phyloP scores from a whole-genome alignment of 148 eudicot species.

The Salicornia ramosissima region DNA sequence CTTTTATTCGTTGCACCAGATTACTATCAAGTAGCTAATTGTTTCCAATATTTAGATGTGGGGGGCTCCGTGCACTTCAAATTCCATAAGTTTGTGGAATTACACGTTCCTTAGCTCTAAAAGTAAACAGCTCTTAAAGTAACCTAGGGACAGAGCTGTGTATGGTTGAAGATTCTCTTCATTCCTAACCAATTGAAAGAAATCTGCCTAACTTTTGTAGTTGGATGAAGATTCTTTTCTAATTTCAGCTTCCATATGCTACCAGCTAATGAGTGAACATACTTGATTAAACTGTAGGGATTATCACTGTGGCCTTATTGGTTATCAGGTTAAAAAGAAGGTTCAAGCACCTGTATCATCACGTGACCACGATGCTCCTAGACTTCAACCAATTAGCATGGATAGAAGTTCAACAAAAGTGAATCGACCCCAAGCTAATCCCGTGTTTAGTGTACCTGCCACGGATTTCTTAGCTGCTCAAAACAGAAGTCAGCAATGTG shows the following conservation, averaged over 20 bases:
- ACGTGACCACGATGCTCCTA: slow-evolving; percentile 12
- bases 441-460: slow-evolving; percentile 23
- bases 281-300: slow-evolving; percentile 52
- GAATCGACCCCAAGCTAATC: neutral
- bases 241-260: neutral
- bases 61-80: neutral
- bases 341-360: slow-evolving; percentile 24
- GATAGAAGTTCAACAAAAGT: slow-evolving; percentile 9
- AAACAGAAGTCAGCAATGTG: slow-evolving; percentile 20
- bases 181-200: neutral
- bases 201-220: neutral
- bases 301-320: slow-evolving; percentile 74
- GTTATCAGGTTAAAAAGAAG: slow-evolving; percentile 51
- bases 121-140: too few species aligned
- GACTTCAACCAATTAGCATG: slow-evolving; percentile 10
- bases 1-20: neutral
- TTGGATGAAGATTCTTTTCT: neutral
- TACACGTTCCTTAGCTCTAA: neutral
- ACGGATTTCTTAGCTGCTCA: slow-evolving; percentile 11
- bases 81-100: neutral
- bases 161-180: neutral
- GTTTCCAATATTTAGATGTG: neutral
- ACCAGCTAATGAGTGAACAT: slow-evolving; percentile 13
- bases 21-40: neutral
- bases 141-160: too few species aligned